These are phyloP conservation scores for Pistacia integerrima DNA, from an alignment of 345 rosid species.

Conservation along the genomic window DNA sequence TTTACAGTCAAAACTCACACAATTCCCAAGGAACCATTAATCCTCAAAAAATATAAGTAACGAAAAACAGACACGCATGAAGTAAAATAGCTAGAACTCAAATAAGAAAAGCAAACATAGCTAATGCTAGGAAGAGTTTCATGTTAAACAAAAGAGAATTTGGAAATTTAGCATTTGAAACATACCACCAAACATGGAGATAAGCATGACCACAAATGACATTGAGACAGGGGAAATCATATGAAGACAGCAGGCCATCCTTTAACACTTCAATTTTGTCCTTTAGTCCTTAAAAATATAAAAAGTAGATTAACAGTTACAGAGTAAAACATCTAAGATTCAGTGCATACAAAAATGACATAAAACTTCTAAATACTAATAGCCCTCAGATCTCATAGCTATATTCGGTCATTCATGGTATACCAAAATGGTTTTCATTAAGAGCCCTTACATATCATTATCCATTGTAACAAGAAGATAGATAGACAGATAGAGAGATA, in stretches of 20 bases:
- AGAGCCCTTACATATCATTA: conserved; percentile 15
- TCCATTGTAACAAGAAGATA: neutral
- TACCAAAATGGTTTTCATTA: conserved; percentile 6
- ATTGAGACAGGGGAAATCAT: neutral
- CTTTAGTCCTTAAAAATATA: neutral
- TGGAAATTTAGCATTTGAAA: too few relatives aligned
- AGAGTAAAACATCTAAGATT: neutral
- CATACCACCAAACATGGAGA: neutral
- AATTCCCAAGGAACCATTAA: neutral
- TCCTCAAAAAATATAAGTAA: neutral
- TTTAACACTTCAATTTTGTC: neutral
- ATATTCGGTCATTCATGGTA: conserved; percentile 20
- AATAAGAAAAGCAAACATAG: neutral
- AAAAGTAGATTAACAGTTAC: neutral
- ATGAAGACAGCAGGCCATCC: neutral
- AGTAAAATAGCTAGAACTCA: neutral
- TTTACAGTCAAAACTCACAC: neutral
- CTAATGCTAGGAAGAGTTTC: neutral
- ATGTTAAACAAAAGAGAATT: neutral
- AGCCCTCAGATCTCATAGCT: conserved; percentile 37
- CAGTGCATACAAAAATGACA: neutral
- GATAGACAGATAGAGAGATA: neutral
- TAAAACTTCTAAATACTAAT: neutral
- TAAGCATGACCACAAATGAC: neutral
- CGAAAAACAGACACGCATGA: neutral